Evolutionary conservation across 805 yeast genomes (phyloP), one percentile per base, ranked within the genome.

Genomic region (Candida ortonii): DNA sequence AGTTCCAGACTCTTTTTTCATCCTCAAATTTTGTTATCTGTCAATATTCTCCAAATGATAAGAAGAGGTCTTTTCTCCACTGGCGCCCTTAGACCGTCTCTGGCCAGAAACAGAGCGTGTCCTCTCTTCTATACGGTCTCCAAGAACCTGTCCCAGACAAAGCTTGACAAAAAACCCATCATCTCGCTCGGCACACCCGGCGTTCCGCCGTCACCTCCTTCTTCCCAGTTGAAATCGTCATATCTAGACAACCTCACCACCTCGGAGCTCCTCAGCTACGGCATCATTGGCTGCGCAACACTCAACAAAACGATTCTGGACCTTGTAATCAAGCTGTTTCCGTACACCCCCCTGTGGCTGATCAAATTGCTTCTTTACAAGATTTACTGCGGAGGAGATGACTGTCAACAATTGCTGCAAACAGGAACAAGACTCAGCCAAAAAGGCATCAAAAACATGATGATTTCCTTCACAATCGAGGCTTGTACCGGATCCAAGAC

Each of bases 381-480:
- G 40, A 71, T 85, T 41, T 89, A 90, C 64, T 83, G 94, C 56
- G 97, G 97, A 24, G 97, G 97, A 38, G 90, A 84, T 50, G 76
- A 73, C 40, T 71, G 81, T 36, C 60, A 61, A 8, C 84, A 88
- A 45, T 93, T 89, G 10, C 67, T 76, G 34, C 57, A 67, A 36
- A 83, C 95, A 4, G 95, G 95, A 34, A 64, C 68, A 36, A 67
- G 76, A 39, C 69, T 89, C 46, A 68, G 76, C 35, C 59, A 71
- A 33, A 71, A 95, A 41, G 95, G 95, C 7, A 84, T 88, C 53
- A 77, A 84, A 47, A 90, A 89, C 67, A 86, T 89, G 95, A 87
- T 89, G 95, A 67, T 89, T n/a, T 82, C 94, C 1, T 76, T 87
- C 57, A 86, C 96, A 11, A 88, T 89, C 33, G 97, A 89, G 62